phyloP scores from a whole-genome alignment of 2,329 filamentous ascomycete species.

The Exophiala dermatitidis region DNA sequence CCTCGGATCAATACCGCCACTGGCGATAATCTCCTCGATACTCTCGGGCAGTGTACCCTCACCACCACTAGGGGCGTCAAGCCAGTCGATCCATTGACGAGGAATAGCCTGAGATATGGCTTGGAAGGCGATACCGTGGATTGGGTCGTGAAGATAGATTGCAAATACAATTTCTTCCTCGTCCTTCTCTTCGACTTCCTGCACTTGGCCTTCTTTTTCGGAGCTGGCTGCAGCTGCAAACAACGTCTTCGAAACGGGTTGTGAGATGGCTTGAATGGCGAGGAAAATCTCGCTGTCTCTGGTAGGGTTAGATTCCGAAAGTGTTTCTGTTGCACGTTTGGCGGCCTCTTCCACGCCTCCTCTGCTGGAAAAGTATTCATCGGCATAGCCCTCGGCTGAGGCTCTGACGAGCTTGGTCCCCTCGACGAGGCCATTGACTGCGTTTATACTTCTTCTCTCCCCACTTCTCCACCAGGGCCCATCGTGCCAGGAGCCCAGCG shows the following conservation, averaged over 20 bases:
- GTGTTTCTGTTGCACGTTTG: slow-evolving; percentile 66
- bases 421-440: slow-evolving; percentile 72
- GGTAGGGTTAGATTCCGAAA: slow-evolving; percentile 81
- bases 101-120: slow-evolving; percentile 78
- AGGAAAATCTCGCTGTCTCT: slow-evolving; percentile 92
- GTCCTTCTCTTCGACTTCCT: slow-evolving; percentile 29
- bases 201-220: slow-evolving; percentile 29
- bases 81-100: slow-evolving; percentile 79
- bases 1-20: slow-evolving; percentile 73
- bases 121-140: slow-evolving; percentile 83
- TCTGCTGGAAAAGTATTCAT: slow-evolving; percentile 70
- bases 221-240: slow-evolving; percentile 54
- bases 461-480: slow-evolving; percentile 85
- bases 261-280: slow-evolving; percentile 77
- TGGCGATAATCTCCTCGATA: slow-evolving; percentile 74
- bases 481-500: slow-evolving; percentile 71
- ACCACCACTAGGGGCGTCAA: slow-evolving; percentile 60
- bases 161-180: slow-evolving; percentile 65
- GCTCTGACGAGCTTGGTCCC: slow-evolving; percentile 87
- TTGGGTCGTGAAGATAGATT: slow-evolving; percentile 73
- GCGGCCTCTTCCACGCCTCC: slow-evolving; percentile 77
- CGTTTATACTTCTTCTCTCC: slow-evolving; percentile 65
- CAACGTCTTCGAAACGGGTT: slow-evolving; percentile 55
- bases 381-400: slow-evolving; percentile 78
- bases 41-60: slow-evolving; percentile 62